Conservation (phyloP, 495 filamentous ascomycete genomes). For the Letharia columbiana region DNA sequence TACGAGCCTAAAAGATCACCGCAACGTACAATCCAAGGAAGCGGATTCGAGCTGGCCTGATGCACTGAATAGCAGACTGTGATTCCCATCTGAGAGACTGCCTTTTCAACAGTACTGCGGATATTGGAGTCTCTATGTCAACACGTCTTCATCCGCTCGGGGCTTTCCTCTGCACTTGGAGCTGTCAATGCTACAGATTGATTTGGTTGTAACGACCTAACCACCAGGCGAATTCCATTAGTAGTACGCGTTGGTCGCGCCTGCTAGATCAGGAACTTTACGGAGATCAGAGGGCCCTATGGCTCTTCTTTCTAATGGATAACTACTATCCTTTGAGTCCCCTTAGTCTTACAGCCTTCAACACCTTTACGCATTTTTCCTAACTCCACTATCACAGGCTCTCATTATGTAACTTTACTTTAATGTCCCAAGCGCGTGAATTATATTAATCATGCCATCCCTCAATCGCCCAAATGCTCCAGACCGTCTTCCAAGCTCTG, state of each 20-base stretch:
- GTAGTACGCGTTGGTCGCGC: not conserved
- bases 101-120: not conserved
- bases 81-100: not conserved
- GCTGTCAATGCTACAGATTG: not conserved
- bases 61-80: not conserved
- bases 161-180: not conserved
- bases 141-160: not conserved
- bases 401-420: not conserved
- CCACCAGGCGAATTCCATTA: not conserved
- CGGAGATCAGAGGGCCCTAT: too few species aligned
- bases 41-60: not conserved
- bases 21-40: not conserved
- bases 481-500: conserved; percentile 20
- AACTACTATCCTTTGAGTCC: not conserved
- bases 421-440: not conserved
- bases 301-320: not conserved
- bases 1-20: not conserved
- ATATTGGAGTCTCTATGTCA: not conserved
- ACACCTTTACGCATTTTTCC: not conserved
- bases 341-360: not conserved
- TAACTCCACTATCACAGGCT: not conserved
- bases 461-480: conserved; percentile 24
- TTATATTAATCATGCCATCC: conserved; percentile 14
- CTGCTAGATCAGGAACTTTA: not conserved
- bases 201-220: not conserved